Percentiles rank a stretch among this genome's conserved stretches.
phyloP scores from a whole-genome alignment of 2,329 filamentous ascomycete species.

The Blumeriella jaapii region DNA sequence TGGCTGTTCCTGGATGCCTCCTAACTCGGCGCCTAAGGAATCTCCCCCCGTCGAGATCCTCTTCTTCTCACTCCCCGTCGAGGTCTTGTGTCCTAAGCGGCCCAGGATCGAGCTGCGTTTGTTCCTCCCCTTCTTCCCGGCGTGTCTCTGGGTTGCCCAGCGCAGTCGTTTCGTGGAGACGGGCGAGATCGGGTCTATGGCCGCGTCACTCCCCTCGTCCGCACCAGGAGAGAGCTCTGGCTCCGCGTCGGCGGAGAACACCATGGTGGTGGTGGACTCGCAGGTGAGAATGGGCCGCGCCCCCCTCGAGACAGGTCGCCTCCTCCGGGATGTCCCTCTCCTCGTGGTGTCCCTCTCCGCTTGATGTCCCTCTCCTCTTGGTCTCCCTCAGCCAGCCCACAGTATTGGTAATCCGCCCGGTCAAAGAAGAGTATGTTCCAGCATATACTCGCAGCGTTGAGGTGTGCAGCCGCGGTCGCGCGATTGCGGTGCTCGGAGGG shows the following conservation, averaged over 20 bases:
- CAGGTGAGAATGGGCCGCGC: conserved; percentile 13
- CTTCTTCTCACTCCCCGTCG: conserved; percentile 57
- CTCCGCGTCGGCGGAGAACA: too few species aligned
- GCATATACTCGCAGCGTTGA: conserved; percentile 1
- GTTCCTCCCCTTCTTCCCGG: conserved; percentile 58
- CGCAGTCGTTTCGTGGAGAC: conserved; percentile 66
- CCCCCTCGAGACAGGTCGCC: conserved; percentile 13
- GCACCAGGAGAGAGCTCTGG: conserved; percentile 11
- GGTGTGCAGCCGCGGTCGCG: not conserved
- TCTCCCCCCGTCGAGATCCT: conserved; percentile 34
- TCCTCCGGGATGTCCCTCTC: not conserved
- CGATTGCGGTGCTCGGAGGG: not conserved
- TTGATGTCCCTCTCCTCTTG: too few species aligned
- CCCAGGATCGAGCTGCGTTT: conserved; percentile 79
- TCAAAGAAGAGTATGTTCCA: conserved; percentile 1
- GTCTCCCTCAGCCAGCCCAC: not conserved
- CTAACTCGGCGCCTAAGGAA: conserved; percentile 27
- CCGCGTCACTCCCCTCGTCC: conserved; percentile 29
- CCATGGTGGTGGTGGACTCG: conserved; percentile 11
- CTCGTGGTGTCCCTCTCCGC: too few species aligned
- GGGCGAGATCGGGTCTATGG: conserved; percentile 26
- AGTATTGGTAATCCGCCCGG: conserved; percentile 3
- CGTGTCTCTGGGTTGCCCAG: conserved; percentile 91
- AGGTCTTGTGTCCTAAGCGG: conserved; percentile 50
- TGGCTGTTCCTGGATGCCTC: conserved; percentile 23